Evolutionary conservation across 1,139 yeast genomes (phyloP).

Genomic region (Yamadazyma epiphylla): DNA sequence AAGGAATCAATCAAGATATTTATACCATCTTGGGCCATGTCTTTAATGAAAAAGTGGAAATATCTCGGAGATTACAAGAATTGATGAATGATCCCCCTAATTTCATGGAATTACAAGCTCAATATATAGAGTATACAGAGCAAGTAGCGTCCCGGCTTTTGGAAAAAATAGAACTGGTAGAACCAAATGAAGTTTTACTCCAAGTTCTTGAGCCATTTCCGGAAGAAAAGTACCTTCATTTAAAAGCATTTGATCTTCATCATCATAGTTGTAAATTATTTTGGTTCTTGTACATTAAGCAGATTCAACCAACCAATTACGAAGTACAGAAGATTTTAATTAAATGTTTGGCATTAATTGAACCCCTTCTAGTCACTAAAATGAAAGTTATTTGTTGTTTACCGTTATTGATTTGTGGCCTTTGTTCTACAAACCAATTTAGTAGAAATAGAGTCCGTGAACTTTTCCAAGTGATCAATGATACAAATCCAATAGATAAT

Average conservation of each 20-base stretch:
- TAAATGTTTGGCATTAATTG: conserved; percentile 4
- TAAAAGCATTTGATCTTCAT: conserved; percentile 5
- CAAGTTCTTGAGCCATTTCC: conserved; percentile 2
- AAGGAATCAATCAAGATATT: conserved; percentile 19
- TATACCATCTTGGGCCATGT: conserved; percentile 17
- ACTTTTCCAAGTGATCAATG: conserved; percentile 7
- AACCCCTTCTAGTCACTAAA: conserved; percentile 6
- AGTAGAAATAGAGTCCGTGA: conserved; percentile 9
- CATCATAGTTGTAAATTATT: conserved; percentile 5
- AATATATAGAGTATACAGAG: background rate
- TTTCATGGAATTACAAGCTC: background rate
- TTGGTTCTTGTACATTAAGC: conserved; percentile 7
- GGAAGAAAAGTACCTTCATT: conserved; percentile 5
- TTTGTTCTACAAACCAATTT: conserved; percentile 16
- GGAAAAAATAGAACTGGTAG: conserved; percentile 4
- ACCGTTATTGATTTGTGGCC: conserved; percentile 21
- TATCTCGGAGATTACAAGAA: background rate
- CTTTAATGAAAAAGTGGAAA: conserved; percentile 13
- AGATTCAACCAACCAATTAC: conserved; percentile 5
- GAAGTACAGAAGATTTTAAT: conserved; percentile 3
- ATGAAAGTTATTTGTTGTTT: conserved; percentile 8
- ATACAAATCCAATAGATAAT: conserved; percentile 17
- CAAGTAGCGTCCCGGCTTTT: background rate
- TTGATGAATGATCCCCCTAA: background rate
- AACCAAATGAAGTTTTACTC: conserved; percentile 5